Base-by-base conservation (phyloP, 2,329 filamentous ascomycete genomes). In the Trichophyton simii region DNA sequence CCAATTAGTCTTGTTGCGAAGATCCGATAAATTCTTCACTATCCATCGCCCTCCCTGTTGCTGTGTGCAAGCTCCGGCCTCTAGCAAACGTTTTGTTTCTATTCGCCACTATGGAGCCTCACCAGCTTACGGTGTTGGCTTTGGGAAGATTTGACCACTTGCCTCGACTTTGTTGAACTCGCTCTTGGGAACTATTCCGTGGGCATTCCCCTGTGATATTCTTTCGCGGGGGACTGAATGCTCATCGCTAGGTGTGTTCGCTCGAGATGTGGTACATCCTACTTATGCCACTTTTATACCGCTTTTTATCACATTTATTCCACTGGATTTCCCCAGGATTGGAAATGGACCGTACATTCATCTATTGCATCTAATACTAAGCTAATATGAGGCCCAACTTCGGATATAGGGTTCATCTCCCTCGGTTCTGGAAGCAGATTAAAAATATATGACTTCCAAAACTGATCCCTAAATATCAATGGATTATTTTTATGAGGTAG, bases 1-100 rank as follows among this genome's bases (percentile, higher is more conserved):
- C 85, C 87, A 86, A 94, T 91, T 86, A 94, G 91, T 96, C 91
- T 88, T 84, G 86, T 87, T 95, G 91, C 91, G 89, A 80, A 96
- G 81, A 96, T 82, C 67, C 68, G 81, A 68, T 67, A 60, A 54
- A 68, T 64, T 67, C 70, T 72, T 71, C 67, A 36, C 65, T 69
- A 73, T 73, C 72, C 67, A 67, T 68, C 66, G 64, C 59, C 55
- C 31, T 58, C 44, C 18, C 44, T 46, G 41, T n/a, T 41, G 36
- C 38, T 62, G 22, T 59, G 25, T 34, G 46, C 41, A 54, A 31
- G 38, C 7, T 50, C 41, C 28, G 54, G 41, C 41, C 36, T 6
- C 31, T 31, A 48, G 42, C n/a, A 44, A 46, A 25, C 41, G 38
- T 58, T 31, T 38, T 46, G 57, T 59, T 62, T 48, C 60, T 55